These are phyloP conservation scores for Penicillium sp. DNA, from an alignment of 2,329 filamentous ascomycete species.

Conservation along the genomic window DNA sequence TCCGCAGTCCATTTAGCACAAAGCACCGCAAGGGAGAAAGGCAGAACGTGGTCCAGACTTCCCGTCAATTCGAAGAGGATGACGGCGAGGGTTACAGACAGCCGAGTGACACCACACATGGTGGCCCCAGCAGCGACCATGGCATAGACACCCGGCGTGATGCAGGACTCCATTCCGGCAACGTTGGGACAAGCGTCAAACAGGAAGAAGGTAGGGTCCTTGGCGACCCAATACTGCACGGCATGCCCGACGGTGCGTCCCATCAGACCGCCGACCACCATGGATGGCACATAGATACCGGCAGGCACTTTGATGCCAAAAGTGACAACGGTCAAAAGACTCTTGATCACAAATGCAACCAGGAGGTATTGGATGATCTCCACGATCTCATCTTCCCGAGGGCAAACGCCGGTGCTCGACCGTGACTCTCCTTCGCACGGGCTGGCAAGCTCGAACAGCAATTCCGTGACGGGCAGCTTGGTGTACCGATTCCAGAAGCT, in stretches of 20 bases:
- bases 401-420: constrained; percentile 76
- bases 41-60: constrained; percentile 90
- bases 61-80: constrained; percentile 96
- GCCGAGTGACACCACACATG: constrained; percentile 94
- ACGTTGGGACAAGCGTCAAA: constrained; percentile 73
- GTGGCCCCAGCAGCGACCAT: constrained; percentile 92
- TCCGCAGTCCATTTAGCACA: constrained; percentile 99
- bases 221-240: constrained; percentile 78
- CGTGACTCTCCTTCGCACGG: constrained; percentile 72
- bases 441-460: constrained; percentile 86
- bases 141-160: constrained; percentile 95
- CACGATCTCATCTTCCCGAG: constrained; percentile 74
- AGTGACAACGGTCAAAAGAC: constrained; percentile 81
- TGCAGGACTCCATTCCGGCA: constrained; percentile 73
- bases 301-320: constrained; percentile 97
- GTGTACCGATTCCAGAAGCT: constrained; percentile 95
- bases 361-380: constrained; percentile 71
- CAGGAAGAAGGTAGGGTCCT: constrained; percentile 69
- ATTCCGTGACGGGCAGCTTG: constrained; percentile 83
- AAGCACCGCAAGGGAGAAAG: constrained; percentile 87
- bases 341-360: constrained; percentile 85
- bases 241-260: constrained; percentile 84
- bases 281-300: constrained; percentile 96
- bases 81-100: constrained; percentile 91
- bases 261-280: constrained; percentile 94